Percentiles rank a stretch among this genome's conserved stretches.
phyloP scores from a whole-genome alignment of 257 asterid genomes.

The Solanum sparsipilum region DNA sequence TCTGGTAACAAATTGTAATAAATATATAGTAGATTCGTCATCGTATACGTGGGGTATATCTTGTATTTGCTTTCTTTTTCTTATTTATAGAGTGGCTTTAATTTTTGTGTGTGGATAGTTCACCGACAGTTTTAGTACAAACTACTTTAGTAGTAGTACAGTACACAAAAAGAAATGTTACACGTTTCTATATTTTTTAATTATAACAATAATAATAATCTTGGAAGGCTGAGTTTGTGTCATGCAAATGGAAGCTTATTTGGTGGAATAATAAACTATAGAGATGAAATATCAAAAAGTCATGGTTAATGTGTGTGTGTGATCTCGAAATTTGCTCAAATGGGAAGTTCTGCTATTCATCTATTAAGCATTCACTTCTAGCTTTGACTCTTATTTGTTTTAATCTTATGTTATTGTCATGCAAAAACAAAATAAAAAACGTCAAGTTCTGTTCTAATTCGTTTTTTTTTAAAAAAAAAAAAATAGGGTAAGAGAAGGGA shows the following conservation, averaged over 20 bases:
- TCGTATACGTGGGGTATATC: neutral
- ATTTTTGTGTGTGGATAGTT: neutral
- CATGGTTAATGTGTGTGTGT: constrained; percentile 11
- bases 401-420: neutral
- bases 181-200: neutral
- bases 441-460: neutral
- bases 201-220: neutral
- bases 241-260: constrained; percentile 6
- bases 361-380: neutral
- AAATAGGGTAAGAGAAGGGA: too few relatives aligned
- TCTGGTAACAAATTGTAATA: neutral
- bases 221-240: constrained; percentile 21
- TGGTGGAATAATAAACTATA: constrained; percentile 5
- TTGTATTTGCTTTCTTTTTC: neutral
- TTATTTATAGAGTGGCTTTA: neutral
- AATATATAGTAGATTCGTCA: neutral
- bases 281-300: neutral
- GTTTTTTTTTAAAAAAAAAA: too few relatives aligned
- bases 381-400: neutral
- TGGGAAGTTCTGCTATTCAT: neutral
- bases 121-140: neutral
- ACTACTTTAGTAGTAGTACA: neutral
- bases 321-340: constrained; percentile 8
- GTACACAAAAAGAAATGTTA: neutral
- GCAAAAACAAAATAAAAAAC: neutral